Conservation (phyloP, 768 basidiomycete species). For the Tremella mesenterica region DNA sequence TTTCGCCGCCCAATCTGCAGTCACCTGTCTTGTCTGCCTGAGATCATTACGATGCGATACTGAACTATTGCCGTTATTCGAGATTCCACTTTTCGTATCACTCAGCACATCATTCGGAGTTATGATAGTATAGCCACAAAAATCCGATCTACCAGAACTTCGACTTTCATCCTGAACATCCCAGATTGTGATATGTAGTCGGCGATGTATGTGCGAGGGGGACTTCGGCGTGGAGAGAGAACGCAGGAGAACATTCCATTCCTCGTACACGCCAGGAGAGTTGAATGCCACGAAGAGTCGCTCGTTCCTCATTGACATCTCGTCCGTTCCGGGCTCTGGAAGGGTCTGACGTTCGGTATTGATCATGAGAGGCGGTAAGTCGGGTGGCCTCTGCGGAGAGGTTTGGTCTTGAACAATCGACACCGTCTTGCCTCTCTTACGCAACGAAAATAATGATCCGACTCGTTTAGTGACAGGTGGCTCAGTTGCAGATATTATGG, state of each 20-base stretch:
- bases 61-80: not conserved
- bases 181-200: constrained; percentile 8
- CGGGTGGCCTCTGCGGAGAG: no score
- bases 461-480: no score
- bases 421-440: not conserved
- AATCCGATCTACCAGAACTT: not conserved
- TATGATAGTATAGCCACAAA: not conserved
- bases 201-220: constrained; percentile 1
- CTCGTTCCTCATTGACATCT: no score
- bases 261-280: not conserved
- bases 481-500: no score
- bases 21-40: not conserved
- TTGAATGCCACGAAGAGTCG: constrained; percentile 4
- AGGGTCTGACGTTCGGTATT: no score
- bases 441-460: no score
- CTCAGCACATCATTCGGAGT: not conserved
- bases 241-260: constrained; percentile 11
- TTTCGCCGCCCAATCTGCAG: not conserved
- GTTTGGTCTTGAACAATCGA: no score
- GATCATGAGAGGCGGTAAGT: no score
- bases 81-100: not conserved
- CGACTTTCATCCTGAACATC: constrained; percentile 14
- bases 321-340: no score
- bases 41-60: not conserved
- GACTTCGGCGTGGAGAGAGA: constrained; percentile 1